Conservation (phyloP, 139 green algal species). For the Tetradesmus lagerheimii region DNA sequence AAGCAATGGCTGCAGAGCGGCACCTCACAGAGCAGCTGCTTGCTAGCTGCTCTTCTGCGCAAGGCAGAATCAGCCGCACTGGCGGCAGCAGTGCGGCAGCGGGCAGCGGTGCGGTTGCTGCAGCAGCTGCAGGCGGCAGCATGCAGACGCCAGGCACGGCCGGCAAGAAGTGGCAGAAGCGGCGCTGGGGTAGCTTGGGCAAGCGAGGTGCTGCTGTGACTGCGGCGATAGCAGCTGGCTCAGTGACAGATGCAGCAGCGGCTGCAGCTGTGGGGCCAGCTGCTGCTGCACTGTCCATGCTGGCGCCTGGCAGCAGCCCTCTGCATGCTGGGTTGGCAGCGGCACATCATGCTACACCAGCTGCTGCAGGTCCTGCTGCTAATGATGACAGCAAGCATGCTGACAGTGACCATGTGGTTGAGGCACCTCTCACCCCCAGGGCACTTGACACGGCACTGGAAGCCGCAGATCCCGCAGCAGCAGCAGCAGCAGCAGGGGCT, state of each 20-base stretch:
- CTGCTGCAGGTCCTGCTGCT: neutral
- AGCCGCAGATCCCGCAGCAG: neutral
- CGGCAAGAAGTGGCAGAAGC: slow-evolving; percentile 29
- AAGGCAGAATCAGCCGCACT: slow-evolving; percentile 41
- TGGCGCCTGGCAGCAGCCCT: slow-evolving; percentile 12
- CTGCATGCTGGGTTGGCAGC: neutral
- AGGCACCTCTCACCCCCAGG: neutral
- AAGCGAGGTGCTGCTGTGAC: neutral
- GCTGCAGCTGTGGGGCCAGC: slow-evolving; percentile 11
- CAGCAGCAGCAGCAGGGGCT: neutral
- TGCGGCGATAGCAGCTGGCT: slow-evolving; percentile 27
- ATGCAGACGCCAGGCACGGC: neutral
- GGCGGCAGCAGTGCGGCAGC: neutral
- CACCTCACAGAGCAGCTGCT: slow-evolving; percentile 72
- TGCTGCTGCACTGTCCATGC: neutral
- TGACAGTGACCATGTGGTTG: neutral
- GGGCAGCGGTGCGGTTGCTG: neutral
- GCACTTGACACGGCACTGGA: neutral
- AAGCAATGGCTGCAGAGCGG: slow-evolving; percentile 58
- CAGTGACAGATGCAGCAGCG: slow-evolving; percentile 7
- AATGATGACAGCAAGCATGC: neutral
- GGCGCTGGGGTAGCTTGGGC: slow-evolving; percentile 36
- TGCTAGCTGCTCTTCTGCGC: slow-evolving; percentile 43
- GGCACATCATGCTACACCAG: neutral
- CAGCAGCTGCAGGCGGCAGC: neutral